Evolutionary conservation across 148 eudicot genomes (phyloP).

Genomic region (Chenopodium suecicum): DNA sequence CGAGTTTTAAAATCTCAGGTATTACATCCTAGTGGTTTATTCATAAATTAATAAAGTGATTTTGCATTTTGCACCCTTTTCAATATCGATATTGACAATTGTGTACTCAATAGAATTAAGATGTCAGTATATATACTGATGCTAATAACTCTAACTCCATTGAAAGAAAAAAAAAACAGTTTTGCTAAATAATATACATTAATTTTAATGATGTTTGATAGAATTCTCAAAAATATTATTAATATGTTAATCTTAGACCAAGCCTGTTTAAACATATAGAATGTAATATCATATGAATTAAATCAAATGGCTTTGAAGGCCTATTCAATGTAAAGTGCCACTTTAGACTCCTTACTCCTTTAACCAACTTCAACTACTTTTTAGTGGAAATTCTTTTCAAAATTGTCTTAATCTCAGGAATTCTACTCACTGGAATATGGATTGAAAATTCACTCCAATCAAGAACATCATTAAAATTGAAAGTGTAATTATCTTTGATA

Average conservation of each 20-base stretch:
- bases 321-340: constrained; percentile 46
- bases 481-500: constrained; percentile 45
- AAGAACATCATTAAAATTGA: constrained; percentile 54
- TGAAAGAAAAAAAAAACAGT: no score
- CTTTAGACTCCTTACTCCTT: constrained; percentile 34
- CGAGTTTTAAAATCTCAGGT: no score
- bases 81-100: no score
- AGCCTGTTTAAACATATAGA: constrained; percentile 56
- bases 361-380: constrained; percentile 33
- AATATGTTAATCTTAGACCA: constrained; percentile 20
- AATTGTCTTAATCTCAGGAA: constrained; percentile 49
- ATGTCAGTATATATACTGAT: no score
- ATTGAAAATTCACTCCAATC: constrained; percentile 52
- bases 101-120: no score
- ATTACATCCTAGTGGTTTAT: no score
- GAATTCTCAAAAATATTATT: neutral
- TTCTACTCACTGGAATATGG: constrained; percentile 27
- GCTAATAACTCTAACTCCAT: no score
- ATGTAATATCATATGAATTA: constrained; percentile 52
- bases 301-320: constrained; percentile 46
- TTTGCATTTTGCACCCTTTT: no score
- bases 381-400: constrained; percentile 27
- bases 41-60: no score
- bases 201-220: neutral
- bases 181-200: no score